A percentile compares a stretch with the other conserved stretches of the same genome.
These are phyloP conservation scores for Kwoniella botswanensis DNA, from an alignment of 768 basidiomycete species.

Conservation along the genomic window DNA sequence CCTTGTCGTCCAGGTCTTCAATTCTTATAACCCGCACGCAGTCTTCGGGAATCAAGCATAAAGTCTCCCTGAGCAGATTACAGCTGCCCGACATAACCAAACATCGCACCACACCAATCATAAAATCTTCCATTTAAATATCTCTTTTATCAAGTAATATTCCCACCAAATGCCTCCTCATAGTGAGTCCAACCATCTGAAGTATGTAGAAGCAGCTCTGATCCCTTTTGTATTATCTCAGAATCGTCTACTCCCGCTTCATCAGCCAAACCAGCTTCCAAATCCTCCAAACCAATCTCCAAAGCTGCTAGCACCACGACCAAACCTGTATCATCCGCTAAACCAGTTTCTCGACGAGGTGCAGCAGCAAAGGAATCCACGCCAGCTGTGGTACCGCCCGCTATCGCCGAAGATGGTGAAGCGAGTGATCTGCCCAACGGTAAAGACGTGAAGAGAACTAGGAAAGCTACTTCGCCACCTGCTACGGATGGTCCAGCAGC, in stretches of 20 bases:
- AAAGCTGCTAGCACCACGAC: slow-evolving; percentile 8
- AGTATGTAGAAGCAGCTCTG: background rate
- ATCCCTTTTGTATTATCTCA: background rate
- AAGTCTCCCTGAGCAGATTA: too few species aligned
- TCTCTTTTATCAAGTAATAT: background rate
- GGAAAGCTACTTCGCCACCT: slow-evolving; percentile 25
- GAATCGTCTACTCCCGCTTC: slow-evolving; percentile 22
- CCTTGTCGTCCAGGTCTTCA: too few species aligned
- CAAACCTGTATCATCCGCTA: slow-evolving; percentile 27
- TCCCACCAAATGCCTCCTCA: slow-evolving; percentile 16
- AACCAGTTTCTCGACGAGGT: slow-evolving; percentile 22
- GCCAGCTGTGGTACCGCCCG: background rate
- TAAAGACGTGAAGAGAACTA: slow-evolving; percentile 15
- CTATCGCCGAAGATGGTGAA: slow-evolving; percentile 24
- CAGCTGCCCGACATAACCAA: too few species aligned
- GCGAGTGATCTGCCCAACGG: slow-evolving; percentile 14
- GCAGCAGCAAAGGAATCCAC: slow-evolving; percentile 22
- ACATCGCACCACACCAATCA: background rate
- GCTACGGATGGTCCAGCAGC: slow-evolving; percentile 18
- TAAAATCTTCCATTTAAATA: background rate
- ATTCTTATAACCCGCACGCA: too few species aligned
- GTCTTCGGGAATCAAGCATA: too few species aligned
- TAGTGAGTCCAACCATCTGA: slow-evolving; percentile 11
- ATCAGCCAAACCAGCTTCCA: slow-evolving; percentile 27
- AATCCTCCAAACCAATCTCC: slow-evolving; percentile 19